Conservation (phyloP, 2,329 filamentous ascomycete species). For the Ambrosiella xylebori region DNA sequence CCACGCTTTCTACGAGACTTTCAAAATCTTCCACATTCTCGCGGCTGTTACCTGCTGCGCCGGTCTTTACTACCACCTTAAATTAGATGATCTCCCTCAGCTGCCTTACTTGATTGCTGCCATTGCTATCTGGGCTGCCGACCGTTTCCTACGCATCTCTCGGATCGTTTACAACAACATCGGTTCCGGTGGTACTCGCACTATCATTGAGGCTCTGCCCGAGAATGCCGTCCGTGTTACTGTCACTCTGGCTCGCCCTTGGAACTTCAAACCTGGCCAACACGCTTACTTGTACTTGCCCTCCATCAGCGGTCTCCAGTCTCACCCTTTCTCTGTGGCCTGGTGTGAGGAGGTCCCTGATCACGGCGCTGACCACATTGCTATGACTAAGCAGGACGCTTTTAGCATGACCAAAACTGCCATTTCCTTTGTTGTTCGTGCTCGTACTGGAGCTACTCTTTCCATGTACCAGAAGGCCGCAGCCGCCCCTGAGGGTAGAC, state of each 20-base stretch:
- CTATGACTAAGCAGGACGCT: slow-evolving; percentile 42
- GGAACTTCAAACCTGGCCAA: slow-evolving; percentile 57
- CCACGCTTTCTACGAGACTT: slow-evolving; percentile 65
- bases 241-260: slow-evolving; percentile 57
- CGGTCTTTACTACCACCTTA: slow-evolving; percentile 50
- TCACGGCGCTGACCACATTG: slow-evolving; percentile 34
- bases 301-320: slow-evolving; percentile 52
- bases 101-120: slow-evolving; percentile 42
- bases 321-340: slow-evolving; percentile 63
- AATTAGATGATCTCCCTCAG: slow-evolving; percentile 37
- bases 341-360: slow-evolving; percentile 54
- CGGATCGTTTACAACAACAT: slow-evolving; percentile 49
- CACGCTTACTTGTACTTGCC: slow-evolving; percentile 71
- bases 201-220: slow-evolving; percentile 57
- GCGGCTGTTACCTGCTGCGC: slow-evolving; percentile 42
- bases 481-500: slow-evolving; percentile 39
- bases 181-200: slow-evolving; percentile 47
- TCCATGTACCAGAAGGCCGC: slow-evolving; percentile 51
- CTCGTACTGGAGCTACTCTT: slow-evolving; percentile 56
- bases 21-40: slow-evolving; percentile 55
- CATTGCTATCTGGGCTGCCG: slow-evolving; percentile 48
- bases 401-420: slow-evolving; percentile 42
- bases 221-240: slow-evolving; percentile 61
- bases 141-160: slow-evolving; percentile 42
- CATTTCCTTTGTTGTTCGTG: slow-evolving; percentile 57